Conservation (phyloP, 805 yeast genomes). For the Jamesozyma rosinii region DNA sequence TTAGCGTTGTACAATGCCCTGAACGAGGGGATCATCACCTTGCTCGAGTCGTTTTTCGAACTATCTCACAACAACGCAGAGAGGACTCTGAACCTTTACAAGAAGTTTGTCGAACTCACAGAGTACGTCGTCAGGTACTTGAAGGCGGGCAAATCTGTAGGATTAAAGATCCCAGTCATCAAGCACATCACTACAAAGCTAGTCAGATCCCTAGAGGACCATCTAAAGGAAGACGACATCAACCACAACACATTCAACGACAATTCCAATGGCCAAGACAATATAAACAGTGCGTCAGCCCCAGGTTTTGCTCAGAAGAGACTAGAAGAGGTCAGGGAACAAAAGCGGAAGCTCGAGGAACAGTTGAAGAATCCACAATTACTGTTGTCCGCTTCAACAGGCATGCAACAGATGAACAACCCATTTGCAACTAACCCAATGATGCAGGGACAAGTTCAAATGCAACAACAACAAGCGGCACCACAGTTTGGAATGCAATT, state of each 20-base stretch:
- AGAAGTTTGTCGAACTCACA: slow-evolving; percentile 76
- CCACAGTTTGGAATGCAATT: slow-evolving; percentile 4
- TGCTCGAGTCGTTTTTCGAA: slow-evolving; percentile 91
- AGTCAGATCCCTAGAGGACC: slow-evolving; percentile 78
- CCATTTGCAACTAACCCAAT: slow-evolving; percentile 21
- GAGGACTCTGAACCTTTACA: slow-evolving; percentile 75
- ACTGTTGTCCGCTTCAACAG: slow-evolving; percentile 17
- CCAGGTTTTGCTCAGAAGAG: slow-evolving; percentile 23
- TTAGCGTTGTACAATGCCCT: slow-evolving; percentile 78
- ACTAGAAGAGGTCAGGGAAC: slow-evolving; percentile 29
- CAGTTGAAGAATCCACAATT: slow-evolving; percentile 27
- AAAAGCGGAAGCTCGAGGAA: slow-evolving; percentile 25
- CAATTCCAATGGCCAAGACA: neutral
- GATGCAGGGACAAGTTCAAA: slow-evolving; percentile 18
- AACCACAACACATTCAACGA: slow-evolving; percentile 15
- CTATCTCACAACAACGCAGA: slow-evolving; percentile 81
- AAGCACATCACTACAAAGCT: slow-evolving; percentile 95
- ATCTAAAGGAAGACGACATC: slow-evolving; percentile 66
- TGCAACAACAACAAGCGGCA: slow-evolving; percentile 1
- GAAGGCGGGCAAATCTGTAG: slow-evolving; percentile 83
- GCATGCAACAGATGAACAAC: slow-evolving; percentile 23
- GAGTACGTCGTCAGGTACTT: slow-evolving; percentile 79
- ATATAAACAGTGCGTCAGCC: neutral
- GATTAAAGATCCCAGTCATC: slow-evolving; percentile 87
- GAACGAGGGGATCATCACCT: slow-evolving; percentile 91